These are phyloP conservation scores for Grosmannia huntii DNA, from an alignment of 2,329 filamentous ascomycete species.

Conservation along the genomic window DNA sequence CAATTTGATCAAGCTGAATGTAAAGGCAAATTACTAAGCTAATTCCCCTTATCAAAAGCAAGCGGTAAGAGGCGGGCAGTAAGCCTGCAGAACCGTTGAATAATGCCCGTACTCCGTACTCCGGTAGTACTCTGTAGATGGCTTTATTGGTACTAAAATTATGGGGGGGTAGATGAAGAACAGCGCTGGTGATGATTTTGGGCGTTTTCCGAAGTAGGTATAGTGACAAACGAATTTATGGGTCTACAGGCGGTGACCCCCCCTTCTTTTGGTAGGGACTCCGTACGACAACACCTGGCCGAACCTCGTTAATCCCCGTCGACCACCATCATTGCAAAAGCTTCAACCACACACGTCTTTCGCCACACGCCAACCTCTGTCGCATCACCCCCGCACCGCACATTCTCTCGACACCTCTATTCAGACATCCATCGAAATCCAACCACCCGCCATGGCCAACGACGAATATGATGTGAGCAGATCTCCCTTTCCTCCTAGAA, in stretches of 20 bases:
- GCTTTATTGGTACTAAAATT: too few relatives aligned
- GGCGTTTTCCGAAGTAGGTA: too few relatives aligned
- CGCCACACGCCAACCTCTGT: not conserved
- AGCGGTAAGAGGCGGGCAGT: too few relatives aligned
- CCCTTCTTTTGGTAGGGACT: not conserved
- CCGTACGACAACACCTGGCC: not conserved
- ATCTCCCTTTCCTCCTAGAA: not conserved
- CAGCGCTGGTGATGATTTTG: too few relatives aligned
- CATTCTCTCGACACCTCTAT: not conserved
- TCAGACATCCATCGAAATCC: not conserved
- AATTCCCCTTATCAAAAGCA: too few relatives aligned
- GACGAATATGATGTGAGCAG: constrained; percentile 96
- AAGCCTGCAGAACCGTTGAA: too few relatives aligned
- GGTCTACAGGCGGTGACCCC: not conserved
- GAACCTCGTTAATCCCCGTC: not conserved
- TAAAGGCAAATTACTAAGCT: too few relatives aligned
- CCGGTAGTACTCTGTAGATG: too few relatives aligned
- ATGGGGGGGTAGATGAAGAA: too few relatives aligned
- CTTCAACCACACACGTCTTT: not conserved
- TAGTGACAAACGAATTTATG: not conserved
- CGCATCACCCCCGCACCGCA: not conserved
- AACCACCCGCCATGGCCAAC: constrained; percentile 66
- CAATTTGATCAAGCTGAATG: too few relatives aligned
- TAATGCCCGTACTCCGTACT: too few relatives aligned
- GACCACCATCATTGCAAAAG: not conserved